These are phyloP conservation scores for Cercospora sp. DNA, from an alignment of 2,329 filamentous ascomycete genomes.

Conservation along the genomic window DNA sequence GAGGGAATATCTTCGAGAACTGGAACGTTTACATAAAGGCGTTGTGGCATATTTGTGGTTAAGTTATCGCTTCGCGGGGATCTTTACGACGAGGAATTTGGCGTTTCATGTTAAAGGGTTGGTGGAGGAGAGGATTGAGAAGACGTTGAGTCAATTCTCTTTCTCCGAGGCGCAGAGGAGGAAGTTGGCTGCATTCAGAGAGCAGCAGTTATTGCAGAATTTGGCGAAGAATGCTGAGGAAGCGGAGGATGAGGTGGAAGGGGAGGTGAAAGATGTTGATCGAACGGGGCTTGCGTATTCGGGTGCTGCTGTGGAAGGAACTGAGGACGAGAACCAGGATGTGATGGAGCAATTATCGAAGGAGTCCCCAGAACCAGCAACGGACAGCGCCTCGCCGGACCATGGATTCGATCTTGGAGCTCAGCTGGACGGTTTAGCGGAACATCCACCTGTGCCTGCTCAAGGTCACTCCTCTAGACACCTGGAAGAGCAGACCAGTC, in stretches of 20 bases:
- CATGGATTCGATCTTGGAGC: conserved; percentile 11
- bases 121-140: conserved; percentile 74
- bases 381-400: background rate
- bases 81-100: conserved; percentile 73
- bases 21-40: conserved; percentile 79
- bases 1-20: conserved; percentile 61
- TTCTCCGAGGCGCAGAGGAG: conserved; percentile 37
- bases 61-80: conserved; percentile 79
- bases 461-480: background rate
- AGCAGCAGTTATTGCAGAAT: conserved; percentile 31
- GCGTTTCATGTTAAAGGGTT: conserved; percentile 77
- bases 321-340: conserved; percentile 15
- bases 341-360: conserved; percentile 15
- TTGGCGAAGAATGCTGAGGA: conserved; percentile 4
- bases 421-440: conserved; percentile 8
- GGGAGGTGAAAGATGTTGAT: conserved; percentile 41
- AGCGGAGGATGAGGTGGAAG: conserved; percentile 40
- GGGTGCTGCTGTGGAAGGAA: conserved; percentile 6
- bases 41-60: conserved; percentile 91
- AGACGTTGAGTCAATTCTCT: conserved; percentile 60
- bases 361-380: background rate
- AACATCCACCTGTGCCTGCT: conserved; percentile 5
- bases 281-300: background rate
- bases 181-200: conserved; percentile 33
- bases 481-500: conserved; percentile 26